Evolutionary conservation across 1,139 yeast species (phyloP).

Genomic region (Yarrowia galli): DNA sequence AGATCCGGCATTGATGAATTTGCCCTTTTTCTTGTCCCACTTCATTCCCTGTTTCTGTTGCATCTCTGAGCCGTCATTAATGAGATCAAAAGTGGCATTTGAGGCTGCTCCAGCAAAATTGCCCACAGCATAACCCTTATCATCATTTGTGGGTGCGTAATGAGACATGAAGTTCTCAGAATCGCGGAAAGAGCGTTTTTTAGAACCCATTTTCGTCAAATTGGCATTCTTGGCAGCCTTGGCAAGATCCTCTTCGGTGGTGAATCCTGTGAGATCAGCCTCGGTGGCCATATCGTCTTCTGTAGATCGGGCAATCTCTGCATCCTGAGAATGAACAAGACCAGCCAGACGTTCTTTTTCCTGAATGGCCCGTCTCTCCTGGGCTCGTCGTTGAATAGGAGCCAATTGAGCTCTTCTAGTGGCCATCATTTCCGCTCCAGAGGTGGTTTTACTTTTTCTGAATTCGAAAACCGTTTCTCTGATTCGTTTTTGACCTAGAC

Average conservation of each 20-base stretch:
- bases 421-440: constrained; percentile 84
- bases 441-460: constrained; percentile 57
- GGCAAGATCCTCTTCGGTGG: constrained; percentile 45
- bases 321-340: constrained; percentile 41
- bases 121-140: constrained; percentile 69
- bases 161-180: constrained; percentile 87
- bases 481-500: constrained; percentile 65
- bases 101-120: constrained; percentile 82
- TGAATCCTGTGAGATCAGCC: constrained; percentile 45
- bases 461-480: constrained; percentile 95
- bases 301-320: constrained; percentile 39
- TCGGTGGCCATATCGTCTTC: constrained; percentile 46
- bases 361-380: constrained; percentile 65
- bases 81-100: constrained; percentile 83
- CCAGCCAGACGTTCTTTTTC: constrained; percentile 74
- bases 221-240: constrained; percentile 2
- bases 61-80: constrained; percentile 65
- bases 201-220: no score
- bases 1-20: constrained; percentile 81
- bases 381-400: constrained; percentile 80
- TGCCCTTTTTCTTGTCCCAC: constrained; percentile 96
- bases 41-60: constrained; percentile 74
- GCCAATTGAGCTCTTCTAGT: constrained; percentile 87
- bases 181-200: constrained; percentile 63
- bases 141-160: constrained; percentile 87